Base-by-base conservation (phyloP, 2,329 filamentous ascomycete species). In the Emericellopsis cladophorae region DNA sequence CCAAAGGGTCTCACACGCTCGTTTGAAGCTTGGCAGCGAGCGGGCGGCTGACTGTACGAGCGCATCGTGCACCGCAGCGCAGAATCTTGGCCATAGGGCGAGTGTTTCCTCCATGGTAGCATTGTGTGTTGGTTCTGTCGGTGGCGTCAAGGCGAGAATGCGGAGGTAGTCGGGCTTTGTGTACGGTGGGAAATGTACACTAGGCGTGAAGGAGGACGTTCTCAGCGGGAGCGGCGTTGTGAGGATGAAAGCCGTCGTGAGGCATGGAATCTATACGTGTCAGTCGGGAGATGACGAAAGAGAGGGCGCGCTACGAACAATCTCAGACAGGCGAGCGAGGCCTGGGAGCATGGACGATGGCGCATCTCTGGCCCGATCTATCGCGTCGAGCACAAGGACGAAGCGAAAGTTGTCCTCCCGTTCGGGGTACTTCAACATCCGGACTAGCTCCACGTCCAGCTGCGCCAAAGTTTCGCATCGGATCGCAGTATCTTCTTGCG, bases 101-200 rank as follows among this genome's bases (percentile, higher is more conserved):
- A 62, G 56, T 9, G 81, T 81, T 44, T 77, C 73, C 37, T 65
- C 60, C 37, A 56, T 49, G 2, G 64, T 67, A 18, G 65, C 79
- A 62, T 67, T 78, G 52, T 56, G 63, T 49, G 65, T 68, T 10
- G 44, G 40, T 5, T 37, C 44, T 2, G 52, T 44, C 0, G 68
- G 65, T 2, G 66, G 65, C 3, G 60, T 64, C 7, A 69, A 64
- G n/a, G 79, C 70, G 22, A 95, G 67, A 48, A 98, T 93, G 33
- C 74, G 66, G 40, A 93, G 72, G 41, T 86, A 81, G 51, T 95
- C 84, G 42, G 76, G 60, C 51, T 92, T 89, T 10, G 76, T 80
- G 61, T 96, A 98, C 3, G 85, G 72, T 1, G 86, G 76, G 54
- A 96, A 96, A 54, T 84, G 76, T 22, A 96, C 67, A 57, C 92